phyloP scores from a whole-genome alignment of 768 basidiomycete species.

The Favolaschia claudopus region DNA sequence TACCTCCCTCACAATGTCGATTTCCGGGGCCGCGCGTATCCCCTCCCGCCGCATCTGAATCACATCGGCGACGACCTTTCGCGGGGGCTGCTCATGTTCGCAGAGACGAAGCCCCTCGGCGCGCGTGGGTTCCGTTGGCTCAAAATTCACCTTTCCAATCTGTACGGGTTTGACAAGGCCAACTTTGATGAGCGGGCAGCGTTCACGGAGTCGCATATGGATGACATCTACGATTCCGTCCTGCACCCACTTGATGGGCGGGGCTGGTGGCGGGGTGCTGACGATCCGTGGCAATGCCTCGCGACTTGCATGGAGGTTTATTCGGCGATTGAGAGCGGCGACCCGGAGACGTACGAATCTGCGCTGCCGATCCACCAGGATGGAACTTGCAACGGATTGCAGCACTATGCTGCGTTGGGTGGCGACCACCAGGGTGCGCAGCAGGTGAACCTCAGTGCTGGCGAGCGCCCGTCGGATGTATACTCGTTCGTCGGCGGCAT shows the following conservation, averaged over 20 bases:
- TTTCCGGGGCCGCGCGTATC: slow-evolving; percentile 97
- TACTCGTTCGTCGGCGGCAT: slow-evolving; percentile 91
- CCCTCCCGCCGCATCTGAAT: slow-evolving; percentile 93
- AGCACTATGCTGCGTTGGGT: slow-evolving; percentile 98
- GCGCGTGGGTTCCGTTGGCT: slow-evolving; percentile 90
- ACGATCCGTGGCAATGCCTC: slow-evolving; percentile 98
- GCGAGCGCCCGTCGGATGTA: slow-evolving; percentile 91
- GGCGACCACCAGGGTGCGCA: slow-evolving; percentile 88
- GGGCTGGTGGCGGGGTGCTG: slow-evolving; percentile 90
- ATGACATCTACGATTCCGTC: slow-evolving; percentile 84
- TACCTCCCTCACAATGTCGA: slow-evolving; percentile 97
- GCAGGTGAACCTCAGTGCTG: slow-evolving; percentile 90
- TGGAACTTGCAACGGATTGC: slow-evolving; percentile 97
- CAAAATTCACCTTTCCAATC: slow-evolving; percentile 92
- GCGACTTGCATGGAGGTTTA: slow-evolving; percentile 92
- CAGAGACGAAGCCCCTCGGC: slow-evolving; percentile 79
- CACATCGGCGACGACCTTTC: slow-evolving; percentile 96
- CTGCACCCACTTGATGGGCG: slow-evolving; percentile 77
- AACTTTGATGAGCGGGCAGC: slow-evolving; percentile 91
- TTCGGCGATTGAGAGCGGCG: slow-evolving; percentile 74
- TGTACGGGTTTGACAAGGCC: slow-evolving; percentile 94
- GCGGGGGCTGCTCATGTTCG: slow-evolving; percentile 87
- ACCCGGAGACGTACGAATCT: slow-evolving; percentile 69
- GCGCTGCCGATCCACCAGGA: slow-evolving; percentile 95
- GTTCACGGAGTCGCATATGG: slow-evolving; percentile 76